Conservation (phyloP, 2,329 filamentous ascomycete genomes). For the Albophoma yamanashiensis region DNA sequence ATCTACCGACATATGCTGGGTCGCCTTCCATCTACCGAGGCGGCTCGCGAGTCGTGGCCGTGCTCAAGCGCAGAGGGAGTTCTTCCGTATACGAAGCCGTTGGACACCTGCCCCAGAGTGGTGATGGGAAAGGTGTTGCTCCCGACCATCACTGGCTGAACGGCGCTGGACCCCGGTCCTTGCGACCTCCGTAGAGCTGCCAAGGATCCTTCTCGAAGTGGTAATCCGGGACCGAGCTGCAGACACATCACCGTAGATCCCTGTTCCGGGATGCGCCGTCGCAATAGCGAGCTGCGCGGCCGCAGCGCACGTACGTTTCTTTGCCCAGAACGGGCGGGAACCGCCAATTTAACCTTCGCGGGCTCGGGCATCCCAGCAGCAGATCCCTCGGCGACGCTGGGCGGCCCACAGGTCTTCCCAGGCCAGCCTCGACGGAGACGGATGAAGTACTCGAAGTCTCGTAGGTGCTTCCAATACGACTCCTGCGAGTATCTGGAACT, state of each 20-base stretch:
- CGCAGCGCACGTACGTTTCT: not conserved
- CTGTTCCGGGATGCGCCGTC: not conserved
- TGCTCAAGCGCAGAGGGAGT: not conserved
- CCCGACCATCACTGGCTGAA: not conserved
- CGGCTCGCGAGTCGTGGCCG: not conserved
- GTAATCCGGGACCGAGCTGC: constrained; percentile 6
- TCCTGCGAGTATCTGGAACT: too few species aligned
- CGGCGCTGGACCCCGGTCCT: not conserved
- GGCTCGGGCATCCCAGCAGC: not conserved
- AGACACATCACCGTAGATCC: constrained; percentile 1
- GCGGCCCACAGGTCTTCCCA: not conserved
- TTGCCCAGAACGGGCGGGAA: not conserved
- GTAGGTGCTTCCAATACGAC: too few species aligned
- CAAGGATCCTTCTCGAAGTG: constrained; percentile 7
- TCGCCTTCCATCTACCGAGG: not conserved
- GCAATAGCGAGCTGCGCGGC: not conserved
- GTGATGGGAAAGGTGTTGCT: not conserved
- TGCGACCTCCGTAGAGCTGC: not conserved
- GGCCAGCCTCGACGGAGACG: not conserved
- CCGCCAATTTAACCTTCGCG: not conserved
- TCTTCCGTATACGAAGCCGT: not conserved
- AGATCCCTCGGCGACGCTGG: not conserved
- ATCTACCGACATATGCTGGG: not conserved
- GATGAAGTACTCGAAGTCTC: too few species aligned
- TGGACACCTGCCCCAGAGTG: not conserved